Base-by-base conservation (phyloP, 1,139 yeast species). In the Nakaseomyces delphensis region DNA sequence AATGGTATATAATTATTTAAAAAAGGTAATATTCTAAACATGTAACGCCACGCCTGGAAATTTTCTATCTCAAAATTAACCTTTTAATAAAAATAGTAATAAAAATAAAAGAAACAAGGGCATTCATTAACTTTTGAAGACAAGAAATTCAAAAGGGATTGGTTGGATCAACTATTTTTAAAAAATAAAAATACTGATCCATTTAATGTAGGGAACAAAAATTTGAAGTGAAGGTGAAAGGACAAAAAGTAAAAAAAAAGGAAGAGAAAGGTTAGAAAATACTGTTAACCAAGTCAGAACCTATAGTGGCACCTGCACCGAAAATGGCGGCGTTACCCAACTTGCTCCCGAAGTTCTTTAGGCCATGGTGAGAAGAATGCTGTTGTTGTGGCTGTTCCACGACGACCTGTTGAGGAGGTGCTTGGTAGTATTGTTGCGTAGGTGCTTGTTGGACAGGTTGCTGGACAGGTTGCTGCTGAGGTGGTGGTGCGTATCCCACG, bases 261-360 rank as follows among this genome's bases (percentile, higher is more conserved):
- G n/a, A n/a, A n/a, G n/a, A n/a, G n/a, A n/a, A n/a, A n/a, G n/a
- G n/a, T 60, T 71, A 86, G 54, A 87, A 84, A 47, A 89, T 87
- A 37, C 87, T 77, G 66, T 89, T 82, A 49, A 91, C 86, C 43
- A 91, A 52, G 57, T 89, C 91, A 40, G 91, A 74, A 56, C 98
- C 97, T 43, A 89, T 71, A 1, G 96, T 83, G 33, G 97, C 96
- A 70, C 98, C 98, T 15, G 97, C 97, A 65, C 97, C 97, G 54
- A 87, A 89, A 46, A 89, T 78, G 25, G 95, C 95, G 9, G 97
- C 96, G 54, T 86, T 82, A 43, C 96, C 97, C 43, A 91, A 69
- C 64, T 84, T 82, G 44, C 84, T 71, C 15, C 96, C 96, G 55
- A 85, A 77, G 60, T 74, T 81, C 62, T 75, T 78, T 43, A 83